Percentiles rank a stretch among this genome's conserved stretches.
These are phyloP conservation scores for Rhexocercosporidium sp. DNA, from an alignment of 2,329 filamentous ascomycete species.

Conservation along the genomic window DNA sequence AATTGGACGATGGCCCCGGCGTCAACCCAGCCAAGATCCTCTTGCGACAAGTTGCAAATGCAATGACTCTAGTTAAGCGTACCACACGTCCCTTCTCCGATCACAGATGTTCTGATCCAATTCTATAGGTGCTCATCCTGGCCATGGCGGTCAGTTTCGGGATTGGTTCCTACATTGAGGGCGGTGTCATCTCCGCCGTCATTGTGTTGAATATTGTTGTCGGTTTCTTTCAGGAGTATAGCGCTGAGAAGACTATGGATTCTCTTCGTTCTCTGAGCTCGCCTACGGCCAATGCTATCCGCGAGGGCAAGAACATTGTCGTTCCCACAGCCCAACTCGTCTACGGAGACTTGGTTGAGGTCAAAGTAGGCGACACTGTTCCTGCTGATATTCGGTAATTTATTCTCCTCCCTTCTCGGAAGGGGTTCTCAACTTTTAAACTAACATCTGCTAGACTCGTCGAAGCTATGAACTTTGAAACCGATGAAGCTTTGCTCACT, in stretches of 20 bases:
- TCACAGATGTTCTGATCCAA: constrained; percentile 21
- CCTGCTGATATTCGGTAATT: constrained; percentile 47
- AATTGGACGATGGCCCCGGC: constrained; percentile 63
- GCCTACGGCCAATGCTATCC: constrained; percentile 51
- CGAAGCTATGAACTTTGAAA: constrained; percentile 60
- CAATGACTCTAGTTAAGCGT: constrained; percentile 62
- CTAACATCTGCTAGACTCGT: constrained; percentile 44
- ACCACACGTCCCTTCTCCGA: neutral
- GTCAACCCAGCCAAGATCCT: constrained; percentile 68
- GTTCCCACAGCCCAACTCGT: constrained; percentile 60
- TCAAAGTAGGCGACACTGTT: constrained; percentile 54
- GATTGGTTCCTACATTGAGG: constrained; percentile 65
- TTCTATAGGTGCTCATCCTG: constrained; percentile 54
- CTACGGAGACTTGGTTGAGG: constrained; percentile 61
- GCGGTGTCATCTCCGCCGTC: constrained; percentile 62
- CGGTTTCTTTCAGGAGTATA: constrained; percentile 59
- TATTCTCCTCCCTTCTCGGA: neutral
- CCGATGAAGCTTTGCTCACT: constrained; percentile 66
- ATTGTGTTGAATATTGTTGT: constrained; percentile 63
- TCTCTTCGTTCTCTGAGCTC: constrained; percentile 46
- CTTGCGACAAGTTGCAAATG: constrained; percentile 69
- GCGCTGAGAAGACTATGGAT: constrained; percentile 59
- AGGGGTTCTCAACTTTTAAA: too few relatives aligned
- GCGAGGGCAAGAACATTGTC: constrained; percentile 53
- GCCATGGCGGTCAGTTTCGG: constrained; percentile 63